Evolutionary conservation across 1,139 yeast genomes (phyloP), one percentile per base, ranked within the genome.

Genomic region (Geotrichum carabidarum): DNA sequence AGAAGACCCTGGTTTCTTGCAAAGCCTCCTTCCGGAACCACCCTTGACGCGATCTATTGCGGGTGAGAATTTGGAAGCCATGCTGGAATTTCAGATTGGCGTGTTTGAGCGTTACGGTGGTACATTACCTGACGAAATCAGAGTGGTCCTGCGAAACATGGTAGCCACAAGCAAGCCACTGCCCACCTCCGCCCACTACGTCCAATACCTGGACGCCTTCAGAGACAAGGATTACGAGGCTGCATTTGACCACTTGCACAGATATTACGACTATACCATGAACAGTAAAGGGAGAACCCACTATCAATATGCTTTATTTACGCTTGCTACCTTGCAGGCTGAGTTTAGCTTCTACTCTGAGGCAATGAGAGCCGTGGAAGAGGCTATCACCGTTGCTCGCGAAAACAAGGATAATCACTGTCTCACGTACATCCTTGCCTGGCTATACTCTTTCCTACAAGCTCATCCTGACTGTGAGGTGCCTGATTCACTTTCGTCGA

Each of bases 181-280:
- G 50, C 75, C 85, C 4, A 87, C 94, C 0, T 77, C 86, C 0
- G 77, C 81, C 27, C 80, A 84, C 63, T 84, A 86, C 61, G 75
- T 87, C 44, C 77, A 74, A 48, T 87, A 85, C 63, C 72, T 88
- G 40, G 84, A 85, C 58, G 78, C 80, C 48, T 75, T 89, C 62
- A 75, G 79, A 46, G 75, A 73, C 1, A 78, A 82, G 15, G 86
- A 86, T 60, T 88, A 86, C 63, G 88, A 85, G 63, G 83, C 81
- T 1, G 86, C 96, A 0, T 79, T 86, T 58, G 81, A 83, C 59
- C 76, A 83, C 2, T 71, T 90, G 30, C 96, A 88, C 67, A 81
- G 88, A 59, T 89, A 86, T 66, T 89, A 86, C 67, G 97, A 90
- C 69, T 88, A 89, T 64, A 84, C 87, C 82, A 84, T 86, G 70